Percentiles rank a stretch among this genome's conserved stretches.
These are phyloP conservation scores for Rhizopus delemar DNA, from an alignment of 371 early-diverging fungal species.

Conservation along the genomic window DNA sequence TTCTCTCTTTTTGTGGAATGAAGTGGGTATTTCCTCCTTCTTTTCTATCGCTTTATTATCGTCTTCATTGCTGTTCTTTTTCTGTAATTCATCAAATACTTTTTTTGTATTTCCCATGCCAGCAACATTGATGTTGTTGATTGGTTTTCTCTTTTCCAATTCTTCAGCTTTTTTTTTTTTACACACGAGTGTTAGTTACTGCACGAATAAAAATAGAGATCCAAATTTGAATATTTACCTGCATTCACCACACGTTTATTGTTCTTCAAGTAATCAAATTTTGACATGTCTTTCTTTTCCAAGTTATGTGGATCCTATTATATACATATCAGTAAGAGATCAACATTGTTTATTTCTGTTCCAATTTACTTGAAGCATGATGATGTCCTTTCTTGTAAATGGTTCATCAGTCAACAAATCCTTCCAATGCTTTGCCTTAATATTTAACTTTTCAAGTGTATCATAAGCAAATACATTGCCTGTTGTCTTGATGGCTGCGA, in stretches of 20 bases:
- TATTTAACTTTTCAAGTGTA: constrained; percentile 84
- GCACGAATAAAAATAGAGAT: not conserved
- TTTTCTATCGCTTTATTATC: constrained; percentile 29
- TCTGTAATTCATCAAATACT: constrained; percentile 55
- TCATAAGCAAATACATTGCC: constrained; percentile 92
- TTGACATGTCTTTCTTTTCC: constrained; percentile 66
- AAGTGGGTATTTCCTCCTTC: constrained; percentile 21
- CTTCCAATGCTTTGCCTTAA: constrained; percentile 79
- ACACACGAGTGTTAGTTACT: too few relatives aligned
- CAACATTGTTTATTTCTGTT: not conserved
- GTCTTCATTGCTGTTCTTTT: constrained; percentile 40
- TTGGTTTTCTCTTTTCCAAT: constrained; percentile 48
- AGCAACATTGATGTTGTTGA: constrained; percentile 67
- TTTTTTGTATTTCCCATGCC: constrained; percentile 62
- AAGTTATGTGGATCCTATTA: constrained; percentile 83
- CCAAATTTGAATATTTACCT: constrained; percentile 21
- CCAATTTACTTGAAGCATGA: constrained; percentile 74
- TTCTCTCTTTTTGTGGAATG: constrained; percentile 52
- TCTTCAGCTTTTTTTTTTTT: constrained; percentile 36
- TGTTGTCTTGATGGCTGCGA: constrained; percentile 84
- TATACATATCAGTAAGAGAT: not conserved
- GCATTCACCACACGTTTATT: constrained; percentile 60
- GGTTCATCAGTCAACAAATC: constrained; percentile 89
- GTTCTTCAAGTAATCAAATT: constrained; percentile 74
- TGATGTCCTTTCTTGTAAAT: constrained; percentile 85